Percentiles rank a stretch among this genome's conserved stretches.
Evolutionary conservation across 1,284 basidiomycete genomes (phyloP).

Genomic region (Leccinum solheimii): DNA sequence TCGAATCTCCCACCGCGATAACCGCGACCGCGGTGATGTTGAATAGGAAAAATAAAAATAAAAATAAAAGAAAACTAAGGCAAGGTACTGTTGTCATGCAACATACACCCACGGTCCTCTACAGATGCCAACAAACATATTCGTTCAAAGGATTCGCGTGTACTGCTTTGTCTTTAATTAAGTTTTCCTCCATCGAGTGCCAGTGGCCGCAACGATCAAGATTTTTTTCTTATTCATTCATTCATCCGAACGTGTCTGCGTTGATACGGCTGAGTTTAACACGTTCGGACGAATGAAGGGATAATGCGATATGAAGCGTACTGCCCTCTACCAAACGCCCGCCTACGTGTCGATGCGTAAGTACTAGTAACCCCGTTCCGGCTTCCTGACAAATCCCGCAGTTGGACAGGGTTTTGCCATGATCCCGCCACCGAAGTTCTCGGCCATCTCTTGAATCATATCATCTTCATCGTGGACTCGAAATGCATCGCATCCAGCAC

Average conservation of each 20-base stretch:
- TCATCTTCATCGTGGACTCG: too few species aligned
- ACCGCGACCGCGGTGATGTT: conserved; percentile 11
- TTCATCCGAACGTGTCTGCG: neutral
- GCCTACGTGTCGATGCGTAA: neutral
- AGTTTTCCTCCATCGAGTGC: neutral
- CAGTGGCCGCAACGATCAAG: neutral
- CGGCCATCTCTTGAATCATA: too few species aligned
- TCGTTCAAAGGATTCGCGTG: neutral
- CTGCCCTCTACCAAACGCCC: conserved; percentile 8
- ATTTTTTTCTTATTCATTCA: conserved; percentile 12
- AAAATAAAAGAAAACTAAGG: neutral
- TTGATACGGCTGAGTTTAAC: neutral
- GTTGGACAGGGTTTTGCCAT: conserved; percentile 13
- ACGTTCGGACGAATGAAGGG: neutral
- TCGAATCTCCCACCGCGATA: neutral
- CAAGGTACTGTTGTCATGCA: conserved; percentile 22
- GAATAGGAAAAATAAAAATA: neutral
- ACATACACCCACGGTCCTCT: neutral
- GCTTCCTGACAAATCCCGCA: conserved; percentile 7
- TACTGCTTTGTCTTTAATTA: conserved; percentile 1
- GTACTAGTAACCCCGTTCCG: conserved; percentile 8
- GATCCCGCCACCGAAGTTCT: neutral
- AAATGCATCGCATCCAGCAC: too few species aligned
- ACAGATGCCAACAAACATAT: conserved; percentile 8
- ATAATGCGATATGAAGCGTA: conserved; percentile 11